Base-by-base conservation (phyloP, 768 basidiomycete species). In the Lepiota venenata region DNA sequence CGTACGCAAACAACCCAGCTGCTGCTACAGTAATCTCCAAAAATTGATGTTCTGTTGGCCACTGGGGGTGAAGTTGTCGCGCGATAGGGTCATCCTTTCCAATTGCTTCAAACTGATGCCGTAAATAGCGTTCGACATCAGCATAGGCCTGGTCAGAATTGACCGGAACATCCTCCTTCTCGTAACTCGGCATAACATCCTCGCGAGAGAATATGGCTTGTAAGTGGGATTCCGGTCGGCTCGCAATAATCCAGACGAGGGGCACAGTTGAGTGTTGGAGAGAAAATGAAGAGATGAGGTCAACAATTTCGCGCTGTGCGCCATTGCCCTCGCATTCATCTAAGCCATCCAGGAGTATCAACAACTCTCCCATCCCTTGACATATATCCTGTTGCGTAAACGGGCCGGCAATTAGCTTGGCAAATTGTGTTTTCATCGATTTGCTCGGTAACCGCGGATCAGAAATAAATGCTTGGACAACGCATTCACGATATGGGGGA, bases 141-240 rank as follows among this genome's bases (percentile, higher is more conserved):
- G 3, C 32, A 8, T 8, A 32, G 8, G 18, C 37, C 22, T 49
- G 37, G 20, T 49, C 37, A 7, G 47, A 49, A 15, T 49, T 14
- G 6, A 49, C 16, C 1, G 7, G 11, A 1, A 49, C 14, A 2
- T 38, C 36, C 14, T 38, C 36, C 20, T 2, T 21, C n/a, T n/a
- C n/a, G 48, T 11, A 10, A 37, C 21, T 5, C n/a, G n/a, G n/a
- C n/a, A n/a, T n/a, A n/a, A n/a, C n/a, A n/a, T n/a, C n/a, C n/a
- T n/a, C n/a, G n/a, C n/a, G n/a, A 11, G 37, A 36, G 15, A 49
- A n/a, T n/a, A 2, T n/a, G 12, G 4, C 36, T 11, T 16, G 9
- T 2, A 49, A 16, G 18, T 49, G 47, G 12, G 47, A 38, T 22
- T 49, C 47, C 2, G 47, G 47, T n/a, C 47, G 47, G 37, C 47